Evolutionary conservation across 768 basidiomycete genomes (phyloP).

Genomic region (Amyloporia xantha): DNA sequence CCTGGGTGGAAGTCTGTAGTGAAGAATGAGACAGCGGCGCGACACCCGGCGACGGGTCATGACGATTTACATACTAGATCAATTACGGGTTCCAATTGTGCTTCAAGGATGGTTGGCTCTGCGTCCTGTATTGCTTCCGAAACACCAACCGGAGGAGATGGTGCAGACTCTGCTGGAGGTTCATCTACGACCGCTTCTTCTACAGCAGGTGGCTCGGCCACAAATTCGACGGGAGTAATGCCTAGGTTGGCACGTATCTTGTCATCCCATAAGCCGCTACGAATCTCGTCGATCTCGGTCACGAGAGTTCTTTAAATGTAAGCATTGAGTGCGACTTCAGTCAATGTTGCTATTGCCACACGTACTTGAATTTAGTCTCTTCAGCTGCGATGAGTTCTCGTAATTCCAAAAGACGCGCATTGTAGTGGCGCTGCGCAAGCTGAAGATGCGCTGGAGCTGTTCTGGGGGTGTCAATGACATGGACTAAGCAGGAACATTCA

Average conservation of each 20-base stretch:
- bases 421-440: conserved; percentile 73
- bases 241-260: conserved; percentile 25
- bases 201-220: neutral
- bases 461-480: neutral
- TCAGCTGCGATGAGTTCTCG: conserved; percentile 63
- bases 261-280: conserved; percentile 58
- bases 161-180: neutral
- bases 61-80: no score
- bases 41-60: no score
- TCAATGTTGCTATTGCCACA: neutral
- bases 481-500: neutral
- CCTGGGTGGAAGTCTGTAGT: no score
- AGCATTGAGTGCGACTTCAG: neutral
- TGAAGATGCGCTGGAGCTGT: conserved; percentile 58
- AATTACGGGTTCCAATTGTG: no score
- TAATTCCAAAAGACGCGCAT: conserved; percentile 63
- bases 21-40: no score
- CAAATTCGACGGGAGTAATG: neutral
- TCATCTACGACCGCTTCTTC: neutral
- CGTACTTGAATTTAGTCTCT: conserved; percentile 75
- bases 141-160: no score
- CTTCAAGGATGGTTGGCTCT: neutral
- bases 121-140: no score
- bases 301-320: conserved; percentile 44
- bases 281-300: conserved; percentile 72